These are phyloP conservation scores for Chytriomyces sp. DNA, from an alignment of 192 early-diverging fungal species.

Conservation along the genomic window DNA sequence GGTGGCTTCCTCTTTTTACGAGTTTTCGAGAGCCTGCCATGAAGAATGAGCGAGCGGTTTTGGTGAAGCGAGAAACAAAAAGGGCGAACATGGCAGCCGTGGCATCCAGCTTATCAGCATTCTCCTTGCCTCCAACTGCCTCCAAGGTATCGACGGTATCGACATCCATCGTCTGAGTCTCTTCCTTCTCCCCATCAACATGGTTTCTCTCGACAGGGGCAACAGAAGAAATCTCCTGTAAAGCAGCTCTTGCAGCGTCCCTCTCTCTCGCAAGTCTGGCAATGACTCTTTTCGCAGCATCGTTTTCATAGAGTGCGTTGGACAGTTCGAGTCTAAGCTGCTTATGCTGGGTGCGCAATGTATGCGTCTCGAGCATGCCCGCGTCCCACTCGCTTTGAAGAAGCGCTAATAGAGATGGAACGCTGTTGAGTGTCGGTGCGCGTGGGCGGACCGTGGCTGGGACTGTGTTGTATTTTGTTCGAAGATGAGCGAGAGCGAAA, in stretches of 20 bases:
- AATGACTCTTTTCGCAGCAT: constrained; percentile 94
- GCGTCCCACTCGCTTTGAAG: constrained; percentile 98
- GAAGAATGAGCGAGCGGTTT: neutral
- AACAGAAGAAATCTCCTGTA: constrained; percentile 38
- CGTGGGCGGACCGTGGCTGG: constrained; percentile 77
- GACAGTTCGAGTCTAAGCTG: constrained; percentile 90
- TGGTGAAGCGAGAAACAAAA: neutral
- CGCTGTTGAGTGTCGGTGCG: constrained; percentile 87
- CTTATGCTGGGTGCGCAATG: constrained; percentile 90
- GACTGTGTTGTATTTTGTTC: constrained; percentile 33
- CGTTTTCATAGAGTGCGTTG: constrained; percentile 93
- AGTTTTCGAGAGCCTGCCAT: constrained; percentile 59
- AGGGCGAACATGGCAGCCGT: constrained; percentile 40
- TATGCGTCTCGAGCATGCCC: constrained; percentile 92
- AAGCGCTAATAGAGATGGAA: constrained; percentile 83
- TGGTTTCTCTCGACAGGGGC: constrained; percentile 9
- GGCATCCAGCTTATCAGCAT: constrained; percentile 42
- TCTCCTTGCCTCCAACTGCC: constrained; percentile 40
- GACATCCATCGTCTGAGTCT: constrained; percentile 52
- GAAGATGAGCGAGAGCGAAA: neutral
- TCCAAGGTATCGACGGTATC: constrained; percentile 53
- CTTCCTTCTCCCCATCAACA: neutral
- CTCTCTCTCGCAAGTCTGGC: constrained; percentile 89
- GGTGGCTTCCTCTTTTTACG: constrained; percentile 88
- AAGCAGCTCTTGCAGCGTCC: constrained; percentile 78